phyloP scores from a whole-genome alignment of 352 stramenopile species.

The Peronospora belbahrii region DNA sequence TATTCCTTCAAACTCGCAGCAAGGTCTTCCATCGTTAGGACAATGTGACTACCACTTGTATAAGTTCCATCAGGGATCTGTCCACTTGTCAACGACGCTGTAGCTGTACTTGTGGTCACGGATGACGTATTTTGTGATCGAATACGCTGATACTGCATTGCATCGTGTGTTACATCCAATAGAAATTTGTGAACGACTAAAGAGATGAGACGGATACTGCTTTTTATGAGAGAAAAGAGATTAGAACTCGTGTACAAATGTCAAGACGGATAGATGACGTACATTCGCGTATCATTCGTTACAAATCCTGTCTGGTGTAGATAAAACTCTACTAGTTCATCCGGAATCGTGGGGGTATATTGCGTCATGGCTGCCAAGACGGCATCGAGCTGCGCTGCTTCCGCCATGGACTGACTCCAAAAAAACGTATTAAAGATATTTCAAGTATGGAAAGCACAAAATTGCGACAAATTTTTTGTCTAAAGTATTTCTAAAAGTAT shows the following conservation, averaged over 20 bases:
- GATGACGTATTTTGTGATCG: slow-evolving; percentile 28
- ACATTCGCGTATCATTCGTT: slow-evolving; percentile 65
- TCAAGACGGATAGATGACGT: slow-evolving; percentile 11
- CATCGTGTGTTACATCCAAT: slow-evolving; percentile 67
- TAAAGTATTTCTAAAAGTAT: no score
- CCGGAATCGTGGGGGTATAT: slow-evolving; percentile 60
- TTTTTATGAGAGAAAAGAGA: not conserved
- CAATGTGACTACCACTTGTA: slow-evolving; percentile 18
- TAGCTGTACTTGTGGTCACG: not conserved
- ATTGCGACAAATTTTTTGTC: no score
- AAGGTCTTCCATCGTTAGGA: slow-evolving; percentile 75
- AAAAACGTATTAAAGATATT: no score
- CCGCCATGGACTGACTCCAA: no score
- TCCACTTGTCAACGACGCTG: slow-evolving; percentile 1
- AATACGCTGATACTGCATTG: slow-evolving; percentile 74
- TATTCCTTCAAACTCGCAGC: slow-evolving; percentile 72
- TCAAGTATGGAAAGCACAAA: no score
- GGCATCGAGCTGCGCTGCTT: slow-evolving; percentile 49
- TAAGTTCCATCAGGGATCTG: slow-evolving; percentile 10
- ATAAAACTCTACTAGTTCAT: slow-evolving; percentile 71
- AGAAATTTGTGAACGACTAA: slow-evolving; percentile 76
- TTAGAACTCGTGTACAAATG: no score
- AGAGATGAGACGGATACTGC: slow-evolving; percentile 54
- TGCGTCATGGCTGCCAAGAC: slow-evolving; percentile 57
- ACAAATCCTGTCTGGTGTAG: slow-evolving; percentile 63